Conservation (phyloP, 2,329 filamentous ascomycete genomes). For the Trichoderma arundinaceum region DNA sequence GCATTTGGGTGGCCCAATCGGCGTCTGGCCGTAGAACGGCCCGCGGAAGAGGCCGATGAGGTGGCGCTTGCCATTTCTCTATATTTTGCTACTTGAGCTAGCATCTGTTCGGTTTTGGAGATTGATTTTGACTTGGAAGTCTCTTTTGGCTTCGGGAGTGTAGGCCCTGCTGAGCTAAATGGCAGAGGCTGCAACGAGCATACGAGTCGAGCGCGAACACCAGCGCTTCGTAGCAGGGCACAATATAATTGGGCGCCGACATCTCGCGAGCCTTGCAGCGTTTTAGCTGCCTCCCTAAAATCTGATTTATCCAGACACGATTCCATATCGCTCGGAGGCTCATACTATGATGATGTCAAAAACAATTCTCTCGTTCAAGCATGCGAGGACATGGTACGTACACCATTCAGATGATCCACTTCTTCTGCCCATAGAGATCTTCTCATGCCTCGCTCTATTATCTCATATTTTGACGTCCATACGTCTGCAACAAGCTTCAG, state of each 20-base stretch:
- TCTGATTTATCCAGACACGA: conserved; percentile 71
- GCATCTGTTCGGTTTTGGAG: conserved; percentile 43
- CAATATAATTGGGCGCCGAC: conserved; percentile 91
- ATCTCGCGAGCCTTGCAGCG: conserved; percentile 81
- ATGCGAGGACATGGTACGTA: conserved; percentile 42
- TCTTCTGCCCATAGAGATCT: conserved; percentile 78
- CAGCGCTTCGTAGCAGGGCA: conserved; percentile 80
- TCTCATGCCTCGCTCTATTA: conserved; percentile 73
- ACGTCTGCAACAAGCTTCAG: conserved; percentile 70
- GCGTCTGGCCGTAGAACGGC: conserved; percentile 50
- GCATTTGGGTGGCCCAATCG: conserved; percentile 62
- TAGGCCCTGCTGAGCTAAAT: conserved; percentile 63
- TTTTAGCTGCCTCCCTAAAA: conserved; percentile 73
- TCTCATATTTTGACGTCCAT: conserved; percentile 72
- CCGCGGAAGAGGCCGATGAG: conserved; percentile 39
- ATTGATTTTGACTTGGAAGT: conserved; percentile 40
- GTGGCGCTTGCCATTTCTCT: conserved; percentile 48
- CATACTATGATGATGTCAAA: conserved; percentile 50
- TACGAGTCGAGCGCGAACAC: conserved; percentile 80
- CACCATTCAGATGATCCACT: conserved; percentile 63
- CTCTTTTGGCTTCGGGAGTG: conserved; percentile 50
- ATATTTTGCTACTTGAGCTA: conserved; percentile 35
- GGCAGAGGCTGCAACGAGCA: conserved; percentile 87
- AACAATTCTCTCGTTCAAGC: neutral
- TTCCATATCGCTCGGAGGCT: conserved; percentile 68